Evolutionary conservation across 768 basidiomycete species (phyloP), one percentile per base, ranked within the genome.

Genomic region (Clathrus columnatus): DNA sequence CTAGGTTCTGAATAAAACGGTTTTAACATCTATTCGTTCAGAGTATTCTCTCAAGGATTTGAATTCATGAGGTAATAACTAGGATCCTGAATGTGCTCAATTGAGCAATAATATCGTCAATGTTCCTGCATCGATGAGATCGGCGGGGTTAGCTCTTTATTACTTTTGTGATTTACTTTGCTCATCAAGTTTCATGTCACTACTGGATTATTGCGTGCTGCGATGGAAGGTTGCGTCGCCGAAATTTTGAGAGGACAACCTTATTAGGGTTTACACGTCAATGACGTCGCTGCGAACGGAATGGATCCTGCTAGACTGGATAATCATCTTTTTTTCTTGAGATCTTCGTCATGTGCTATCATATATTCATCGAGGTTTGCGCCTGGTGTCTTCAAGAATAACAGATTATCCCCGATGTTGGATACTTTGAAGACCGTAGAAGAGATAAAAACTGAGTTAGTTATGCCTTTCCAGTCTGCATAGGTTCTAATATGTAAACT

Each of bases 301-400:
- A 54, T 69, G 17, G 72, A 70, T 26, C 58, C 66, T 29, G 69
- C 66, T 43, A 83, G 81, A 68, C 72, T 85, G 36, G 80, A 83
- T 32, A n/a, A n/a, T n/a, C n/a, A n/a, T n/a, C n/a, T n/a, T n/a
- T n/a, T n/a, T n/a, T n/a, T n/a, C n/a, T n/a, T n/a, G 30, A 32
- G 16, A 7, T 32, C 7, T 32, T 32, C 30, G 30, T 16, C 30
- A 7, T 32, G 7, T 32, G 16, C 7, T 85, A 89, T 63, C 87
- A 90, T 65, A 78, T 90, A 51, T 72, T 86, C 28, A 74, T 76
- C 42, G 89, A 91, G 66, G 72, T 79, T 2, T 72, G 76, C 8
- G 87, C 85, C 2, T 2, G 78, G 89, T 62, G 80, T 83, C 5
- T 91, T 91, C 61, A 74, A 85, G 7, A 74, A 80, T 51, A 91